A percentile compares a stretch with the other conserved stretches of the same genome.
These are phyloP conservation scores for Piloderma croceum DNA, from an alignment of 768 basidiomycete genomes.

Conservation along the genomic window DNA sequence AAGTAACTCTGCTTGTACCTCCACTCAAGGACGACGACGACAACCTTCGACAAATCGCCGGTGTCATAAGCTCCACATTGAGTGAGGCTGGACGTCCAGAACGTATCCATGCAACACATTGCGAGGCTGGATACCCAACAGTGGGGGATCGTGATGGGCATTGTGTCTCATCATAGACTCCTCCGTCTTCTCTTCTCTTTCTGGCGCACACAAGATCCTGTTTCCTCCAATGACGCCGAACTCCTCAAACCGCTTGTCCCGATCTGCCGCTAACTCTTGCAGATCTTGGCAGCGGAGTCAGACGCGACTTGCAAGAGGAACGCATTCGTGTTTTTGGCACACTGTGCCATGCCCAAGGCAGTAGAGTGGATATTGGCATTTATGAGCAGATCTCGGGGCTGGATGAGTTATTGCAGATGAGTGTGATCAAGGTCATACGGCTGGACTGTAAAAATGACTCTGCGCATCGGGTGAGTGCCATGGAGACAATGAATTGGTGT, in stretches of 20 bases:
- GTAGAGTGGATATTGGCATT: slow-evolving; percentile 86
- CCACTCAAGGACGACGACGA: no score
- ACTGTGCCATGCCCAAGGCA: slow-evolving; percentile 82
- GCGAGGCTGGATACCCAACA: no score
- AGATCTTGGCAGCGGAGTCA: slow-evolving; percentile 93
- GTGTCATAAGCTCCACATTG: no score
- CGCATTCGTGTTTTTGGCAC: slow-evolving; percentile 90
- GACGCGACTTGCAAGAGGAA: slow-evolving; percentile 97
- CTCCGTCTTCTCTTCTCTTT: no score
- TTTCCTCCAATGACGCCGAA: slow-evolving; percentile 82
- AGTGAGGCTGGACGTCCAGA: no score
- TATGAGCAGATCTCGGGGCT: slow-evolving; percentile 77
- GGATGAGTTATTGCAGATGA: slow-evolving; percentile 94
- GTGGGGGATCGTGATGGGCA: no score
- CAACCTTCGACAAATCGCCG: no score
- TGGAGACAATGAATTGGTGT: neutral
- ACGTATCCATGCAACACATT: no score
- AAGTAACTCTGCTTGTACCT: no score
- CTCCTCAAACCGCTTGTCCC: slow-evolving; percentile 94
- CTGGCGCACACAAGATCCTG: no score
- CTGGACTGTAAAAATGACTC: slow-evolving; percentile 85
- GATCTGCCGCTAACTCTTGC: slow-evolving; percentile 86
- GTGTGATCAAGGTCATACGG: slow-evolving; percentile 88
- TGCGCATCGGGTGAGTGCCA: slow-evolving; percentile 61
- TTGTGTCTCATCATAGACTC: no score